Evolutionary conservation across 2,329 filamentous ascomycete genomes (phyloP).

Genomic region (Cladosporium sp.): DNA sequence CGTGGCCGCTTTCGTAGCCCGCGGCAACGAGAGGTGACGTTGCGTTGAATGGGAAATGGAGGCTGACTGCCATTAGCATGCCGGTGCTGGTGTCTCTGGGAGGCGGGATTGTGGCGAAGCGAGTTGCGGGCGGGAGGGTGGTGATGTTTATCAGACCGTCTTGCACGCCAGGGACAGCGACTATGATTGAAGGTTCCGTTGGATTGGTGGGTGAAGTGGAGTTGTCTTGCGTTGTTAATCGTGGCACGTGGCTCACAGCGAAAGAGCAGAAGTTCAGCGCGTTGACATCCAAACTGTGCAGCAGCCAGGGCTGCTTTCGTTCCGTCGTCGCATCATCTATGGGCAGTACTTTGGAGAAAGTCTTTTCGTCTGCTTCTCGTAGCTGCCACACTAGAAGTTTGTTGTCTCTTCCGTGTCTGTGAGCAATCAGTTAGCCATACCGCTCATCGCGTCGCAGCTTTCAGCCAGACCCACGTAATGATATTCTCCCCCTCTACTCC

Average conservation of each 20-base stretch:
- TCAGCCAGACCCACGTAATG: constrained; percentile 68
- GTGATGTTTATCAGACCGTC: constrained; percentile 73
- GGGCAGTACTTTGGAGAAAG: constrained; percentile 68
- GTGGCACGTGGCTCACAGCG: constrained; percentile 52
- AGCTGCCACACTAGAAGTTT: constrained; percentile 84
- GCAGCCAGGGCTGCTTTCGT: constrained; percentile 73
- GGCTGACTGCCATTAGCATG: constrained; percentile 81
- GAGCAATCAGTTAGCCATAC: constrained; percentile 7
- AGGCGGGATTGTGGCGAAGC: constrained; percentile 61
- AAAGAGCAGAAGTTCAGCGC: constrained; percentile 95
- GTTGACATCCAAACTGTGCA: constrained; percentile 82
- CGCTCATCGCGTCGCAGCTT: neutral
- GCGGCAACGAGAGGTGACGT: constrained; percentile 64
- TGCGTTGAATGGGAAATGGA: constrained; percentile 43
- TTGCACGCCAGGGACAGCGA: constrained; percentile 69
- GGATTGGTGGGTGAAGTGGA: constrained; percentile 14
- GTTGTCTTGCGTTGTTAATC: neutral
- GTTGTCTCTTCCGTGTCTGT: constrained; percentile 86
- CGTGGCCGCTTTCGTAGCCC: constrained; percentile 83
- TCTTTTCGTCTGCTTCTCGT: constrained; percentile 57
- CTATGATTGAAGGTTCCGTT: constrained; percentile 60
- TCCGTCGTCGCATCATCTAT: constrained; percentile 58
- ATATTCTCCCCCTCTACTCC: constrained; percentile 66
- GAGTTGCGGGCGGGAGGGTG: constrained; percentile 70
- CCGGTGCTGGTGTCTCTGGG: constrained; percentile 57